These are phyloP conservation scores for Monosporascus sp. DNA, from an alignment of 2,329 filamentous ascomycete species.

Conservation along the genomic window DNA sequence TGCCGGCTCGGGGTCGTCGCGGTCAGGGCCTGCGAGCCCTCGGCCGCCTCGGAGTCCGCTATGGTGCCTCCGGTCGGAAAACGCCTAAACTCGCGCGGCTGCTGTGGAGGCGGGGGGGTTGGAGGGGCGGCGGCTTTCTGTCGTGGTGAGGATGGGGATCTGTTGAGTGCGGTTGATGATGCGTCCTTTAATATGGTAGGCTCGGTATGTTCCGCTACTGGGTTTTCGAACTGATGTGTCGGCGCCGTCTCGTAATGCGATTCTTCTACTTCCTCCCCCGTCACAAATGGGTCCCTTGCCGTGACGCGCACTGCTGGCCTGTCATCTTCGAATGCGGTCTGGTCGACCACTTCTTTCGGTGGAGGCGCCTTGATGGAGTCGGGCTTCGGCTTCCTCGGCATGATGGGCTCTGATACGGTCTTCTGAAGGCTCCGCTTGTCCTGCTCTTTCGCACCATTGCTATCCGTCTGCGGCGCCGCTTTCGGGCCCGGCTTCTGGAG, in stretches of 20 bases:
- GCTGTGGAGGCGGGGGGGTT: not conserved
- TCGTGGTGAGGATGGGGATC: conserved; percentile 31
- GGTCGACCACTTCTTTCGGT: conserved; percentile 30
- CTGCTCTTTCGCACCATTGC: conserved; percentile 9
- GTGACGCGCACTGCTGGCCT: conserved; percentile 12
- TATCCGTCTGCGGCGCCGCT: conserved; percentile 2
- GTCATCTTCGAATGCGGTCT: conserved; percentile 34
- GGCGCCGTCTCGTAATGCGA: conserved; percentile 35
- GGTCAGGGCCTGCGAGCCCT: conserved; percentile 14
- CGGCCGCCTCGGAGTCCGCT: conserved; percentile 37
- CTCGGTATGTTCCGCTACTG: conserved; percentile 20
- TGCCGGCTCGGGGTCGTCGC: not conserved
- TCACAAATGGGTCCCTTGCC: not conserved
- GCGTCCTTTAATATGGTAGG: conserved; percentile 32
- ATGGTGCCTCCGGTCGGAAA: conserved; percentile 32
- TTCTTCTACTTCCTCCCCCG: conserved; percentile 10
- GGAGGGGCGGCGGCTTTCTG: not conserved
- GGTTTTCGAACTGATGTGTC: conserved; percentile 29
- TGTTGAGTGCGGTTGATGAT: conserved; percentile 37
- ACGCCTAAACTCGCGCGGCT: conserved; percentile 24
- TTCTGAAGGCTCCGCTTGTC: conserved; percentile 12
- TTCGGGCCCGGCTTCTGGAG: conserved; percentile 37
- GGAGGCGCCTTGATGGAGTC: conserved; percentile 7
- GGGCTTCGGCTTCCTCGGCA: conserved; percentile 8
- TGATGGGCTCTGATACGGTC: conserved; percentile 14